Percentiles rank a stretch among this genome's conserved stretches.
Conservation (phyloP, 2,329 filamentous ascomycete species). For the Colletotrichum scovillei region DNA sequence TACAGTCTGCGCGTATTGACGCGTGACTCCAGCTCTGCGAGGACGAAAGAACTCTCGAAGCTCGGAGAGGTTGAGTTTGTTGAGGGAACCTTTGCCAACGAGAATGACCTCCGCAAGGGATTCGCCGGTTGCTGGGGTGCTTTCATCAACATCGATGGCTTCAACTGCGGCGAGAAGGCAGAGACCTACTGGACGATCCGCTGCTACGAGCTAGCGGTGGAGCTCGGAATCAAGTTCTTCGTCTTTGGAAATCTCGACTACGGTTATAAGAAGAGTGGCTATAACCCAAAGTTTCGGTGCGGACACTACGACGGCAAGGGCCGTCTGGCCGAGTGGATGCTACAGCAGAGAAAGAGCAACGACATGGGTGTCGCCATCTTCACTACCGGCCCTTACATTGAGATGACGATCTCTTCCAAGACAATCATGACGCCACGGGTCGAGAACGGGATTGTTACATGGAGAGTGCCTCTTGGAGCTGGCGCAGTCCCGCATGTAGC, state of each 20-base stretch:
- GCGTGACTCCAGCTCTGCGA: slow-evolving; percentile 52
- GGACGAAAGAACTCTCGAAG: slow-evolving; percentile 54
- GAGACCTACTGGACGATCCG: slow-evolving; percentile 62
- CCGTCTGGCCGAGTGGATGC: slow-evolving; percentile 56
- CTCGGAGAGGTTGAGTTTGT: slow-evolving; percentile 57
- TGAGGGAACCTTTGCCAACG: slow-evolving; percentile 59
- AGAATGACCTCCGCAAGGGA: slow-evolving; percentile 54
- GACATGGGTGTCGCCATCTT: slow-evolving; percentile 43
- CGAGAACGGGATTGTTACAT: slow-evolving; percentile 54
- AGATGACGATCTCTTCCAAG: slow-evolving; percentile 50
- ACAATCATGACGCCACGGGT: slow-evolving; percentile 54
- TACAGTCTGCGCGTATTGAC: slow-evolving; percentile 61
- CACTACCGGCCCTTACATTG: slow-evolving; percentile 58
- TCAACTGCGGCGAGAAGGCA: slow-evolving; percentile 63
- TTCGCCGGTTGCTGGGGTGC: slow-evolving; percentile 59
- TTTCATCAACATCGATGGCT: slow-evolving; percentile 66
- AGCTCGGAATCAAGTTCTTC: slow-evolving; percentile 55
- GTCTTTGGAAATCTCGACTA: slow-evolving; percentile 63
- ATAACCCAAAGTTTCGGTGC: slow-evolving; percentile 54
- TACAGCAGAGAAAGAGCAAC: slow-evolving; percentile 49
- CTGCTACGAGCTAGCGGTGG: slow-evolving; percentile 53
- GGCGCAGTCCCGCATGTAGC: slow-evolving; percentile 54
- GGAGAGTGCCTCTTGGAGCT: slow-evolving; percentile 52
- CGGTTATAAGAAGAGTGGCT: slow-evolving; percentile 58
- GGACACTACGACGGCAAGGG: slow-evolving; percentile 63